Conservation (phyloP, 495 filamentous ascomycete species). For the Hypoxylon intermedium region DNA sequence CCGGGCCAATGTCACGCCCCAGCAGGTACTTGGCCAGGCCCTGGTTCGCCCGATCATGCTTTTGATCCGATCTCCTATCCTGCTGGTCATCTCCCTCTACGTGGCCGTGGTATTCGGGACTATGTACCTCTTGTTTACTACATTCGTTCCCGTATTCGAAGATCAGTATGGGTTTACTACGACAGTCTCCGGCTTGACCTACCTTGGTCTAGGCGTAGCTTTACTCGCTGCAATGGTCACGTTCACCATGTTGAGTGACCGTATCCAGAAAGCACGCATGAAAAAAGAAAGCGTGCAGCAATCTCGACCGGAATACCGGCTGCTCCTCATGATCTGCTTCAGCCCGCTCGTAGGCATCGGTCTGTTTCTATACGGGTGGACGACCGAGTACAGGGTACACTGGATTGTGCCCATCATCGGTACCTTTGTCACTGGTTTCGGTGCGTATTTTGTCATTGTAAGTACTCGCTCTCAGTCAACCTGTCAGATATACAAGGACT, state of each 20-base stretch:
- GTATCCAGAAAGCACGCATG: constrained; percentile 24
- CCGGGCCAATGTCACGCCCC: constrained; percentile 24
- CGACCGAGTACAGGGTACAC: constrained; percentile 70
- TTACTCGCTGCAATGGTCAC: no score
- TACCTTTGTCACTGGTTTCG: constrained; percentile 55
- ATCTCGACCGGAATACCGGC: constrained; percentile 69
- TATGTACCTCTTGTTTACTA: no score
- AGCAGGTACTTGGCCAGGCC: constrained; percentile 55
- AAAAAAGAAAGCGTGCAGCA: constrained; percentile 34
- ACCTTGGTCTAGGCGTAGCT: no score
- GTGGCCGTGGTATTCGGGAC: no score
- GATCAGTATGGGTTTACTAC: no score
- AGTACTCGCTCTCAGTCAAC: no score
- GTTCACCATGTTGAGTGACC: constrained; percentile 35
- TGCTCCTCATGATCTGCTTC: no score
- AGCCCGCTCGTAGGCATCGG: constrained; percentile 48
- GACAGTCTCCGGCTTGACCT: no score
- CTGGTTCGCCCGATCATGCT: constrained; percentile 64
- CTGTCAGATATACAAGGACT: no score
- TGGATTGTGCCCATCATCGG: constrained; percentile 68
- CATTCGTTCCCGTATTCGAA: no score
- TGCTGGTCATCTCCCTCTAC: no score
- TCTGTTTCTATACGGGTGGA: constrained; percentile 59
- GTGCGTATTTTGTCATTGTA: constrained; percentile 47
- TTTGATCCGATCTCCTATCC: constrained; percentile 63